Conservation (phyloP, 2,329 filamentous ascomycete species). For the Colletotrichum destructivum region DNA sequence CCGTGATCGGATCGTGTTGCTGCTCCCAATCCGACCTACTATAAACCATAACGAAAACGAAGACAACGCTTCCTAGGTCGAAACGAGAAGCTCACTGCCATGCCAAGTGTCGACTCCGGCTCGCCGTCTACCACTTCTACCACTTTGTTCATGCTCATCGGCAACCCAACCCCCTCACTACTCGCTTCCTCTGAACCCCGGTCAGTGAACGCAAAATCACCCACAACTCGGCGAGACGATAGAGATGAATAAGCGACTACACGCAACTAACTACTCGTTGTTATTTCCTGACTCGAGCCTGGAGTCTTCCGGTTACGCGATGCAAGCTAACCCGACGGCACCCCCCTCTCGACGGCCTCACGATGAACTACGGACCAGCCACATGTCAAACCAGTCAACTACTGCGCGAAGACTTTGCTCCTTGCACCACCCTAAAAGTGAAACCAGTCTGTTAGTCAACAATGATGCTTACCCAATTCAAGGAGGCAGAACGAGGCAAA, state of each 20-base stretch:
- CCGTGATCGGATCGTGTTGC: not conserved
- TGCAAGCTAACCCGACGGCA: not conserved
- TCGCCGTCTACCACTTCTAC: not conserved
- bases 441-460: constrained; percentile 25
- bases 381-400: constrained; percentile 49
- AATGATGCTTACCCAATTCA: too few species aligned
- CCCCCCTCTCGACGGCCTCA: not conserved
- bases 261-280: too few species aligned
- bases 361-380: constrained; percentile 42
- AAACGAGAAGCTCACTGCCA: not conserved
- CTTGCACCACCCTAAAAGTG: constrained; percentile 48
- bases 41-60: not conserved
- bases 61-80: not conserved
- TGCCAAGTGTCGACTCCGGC: not conserved
- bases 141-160: not conserved
- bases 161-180: not conserved
- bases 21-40: not conserved
- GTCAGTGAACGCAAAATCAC: not conserved
- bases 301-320: too few species aligned
- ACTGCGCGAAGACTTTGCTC: constrained; percentile 50
- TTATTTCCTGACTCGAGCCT: too few species aligned
- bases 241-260: too few species aligned
- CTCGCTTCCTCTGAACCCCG: not conserved
- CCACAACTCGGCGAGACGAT: not conserved
- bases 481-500: constrained; percentile 11